Conservation (phyloP, 306 rosid species). For the Vigna angularis region DNA sequence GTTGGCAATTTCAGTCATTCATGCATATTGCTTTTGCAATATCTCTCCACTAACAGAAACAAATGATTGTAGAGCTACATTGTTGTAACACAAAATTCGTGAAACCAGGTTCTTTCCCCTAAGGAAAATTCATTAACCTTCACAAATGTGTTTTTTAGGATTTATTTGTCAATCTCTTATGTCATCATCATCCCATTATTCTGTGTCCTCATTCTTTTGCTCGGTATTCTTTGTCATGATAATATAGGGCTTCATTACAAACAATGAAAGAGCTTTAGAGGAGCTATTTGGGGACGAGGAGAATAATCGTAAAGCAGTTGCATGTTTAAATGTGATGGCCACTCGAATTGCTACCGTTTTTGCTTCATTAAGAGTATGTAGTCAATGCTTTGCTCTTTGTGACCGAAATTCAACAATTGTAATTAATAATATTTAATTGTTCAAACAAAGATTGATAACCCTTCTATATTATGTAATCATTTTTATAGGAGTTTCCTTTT, state of each 20-base stretch:
- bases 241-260: constrained; percentile 82
- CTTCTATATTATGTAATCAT: constrained; percentile 42
- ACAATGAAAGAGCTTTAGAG: constrained; percentile 89
- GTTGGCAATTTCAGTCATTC: constrained; percentile 36
- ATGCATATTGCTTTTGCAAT: constrained; percentile 22
- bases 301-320: constrained; percentile 64
- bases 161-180: constrained; percentile 31
- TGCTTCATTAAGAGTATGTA: constrained; percentile 90
- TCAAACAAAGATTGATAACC: constrained; percentile 26
- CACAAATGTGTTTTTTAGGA: constrained; percentile 20
- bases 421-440: constrained; percentile 27
- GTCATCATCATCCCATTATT: constrained; percentile 37
- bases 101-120: constrained; percentile 27
- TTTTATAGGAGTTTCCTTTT: constrained; percentile 77
- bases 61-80: constrained; percentile 4
- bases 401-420: constrained; percentile 12
- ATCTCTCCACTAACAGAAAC: constrained; percentile 2
- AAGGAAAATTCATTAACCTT: constrained; percentile 21
- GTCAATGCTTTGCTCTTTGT: constrained; percentile 25
- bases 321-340: constrained; percentile 85
- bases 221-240: constrained; percentile 35
- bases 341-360: constrained; percentile 87
- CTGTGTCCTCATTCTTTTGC: constrained; percentile 29
- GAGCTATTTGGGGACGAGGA: constrained; percentile 89
- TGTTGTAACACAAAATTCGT: constrained; percentile 17